Conservation (phyloP, 2,329 filamentous ascomycete genomes). For the Chalara sp. region DNA sequence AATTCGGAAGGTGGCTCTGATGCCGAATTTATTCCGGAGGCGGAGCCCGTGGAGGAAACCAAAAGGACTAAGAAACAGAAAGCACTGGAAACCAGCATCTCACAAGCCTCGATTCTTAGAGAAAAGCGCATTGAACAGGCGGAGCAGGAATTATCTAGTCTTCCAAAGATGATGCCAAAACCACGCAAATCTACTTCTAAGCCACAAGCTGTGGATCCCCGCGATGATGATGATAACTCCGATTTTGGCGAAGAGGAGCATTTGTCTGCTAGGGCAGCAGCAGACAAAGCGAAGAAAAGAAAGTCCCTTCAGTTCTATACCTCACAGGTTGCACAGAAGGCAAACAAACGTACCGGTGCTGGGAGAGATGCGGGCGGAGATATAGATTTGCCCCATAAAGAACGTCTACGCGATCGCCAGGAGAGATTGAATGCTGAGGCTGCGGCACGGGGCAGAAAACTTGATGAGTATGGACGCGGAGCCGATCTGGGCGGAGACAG, state of each 20-base stretch:
- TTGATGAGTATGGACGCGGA: conserved; percentile 55
- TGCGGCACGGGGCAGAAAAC: conserved; percentile 69
- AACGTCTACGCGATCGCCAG: conserved; percentile 80
- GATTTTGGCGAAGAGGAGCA: conserved; percentile 89
- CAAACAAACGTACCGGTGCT: conserved; percentile 72
- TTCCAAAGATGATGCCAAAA: neutral
- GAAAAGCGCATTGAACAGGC: neutral
- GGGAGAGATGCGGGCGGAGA: conserved; percentile 73
- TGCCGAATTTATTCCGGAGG: conserved; percentile 20
- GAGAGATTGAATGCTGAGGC: conserved; percentile 84
- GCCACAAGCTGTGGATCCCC: conserved; percentile 33
- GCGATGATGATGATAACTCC: conserved; percentile 70
- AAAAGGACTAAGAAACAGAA: conserved; percentile 14
- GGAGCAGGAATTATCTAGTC: neutral
- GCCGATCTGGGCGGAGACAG: conserved; percentile 53
- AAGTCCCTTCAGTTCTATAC: conserved; percentile 97
- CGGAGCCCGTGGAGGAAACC: conserved; percentile 6
- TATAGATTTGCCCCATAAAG: conserved; percentile 78
- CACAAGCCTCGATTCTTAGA: neutral
- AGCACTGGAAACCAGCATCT: neutral
- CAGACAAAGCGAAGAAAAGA: conserved; percentile 83
- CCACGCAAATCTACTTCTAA: conserved; percentile 20
- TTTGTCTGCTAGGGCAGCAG: conserved; percentile 70
- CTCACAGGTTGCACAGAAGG: conserved; percentile 91
- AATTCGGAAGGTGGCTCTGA: conserved; percentile 17